Conservation (phyloP, 2,329 filamentous ascomycete genomes). For the Thermothelomyces thermophilus region DNA sequence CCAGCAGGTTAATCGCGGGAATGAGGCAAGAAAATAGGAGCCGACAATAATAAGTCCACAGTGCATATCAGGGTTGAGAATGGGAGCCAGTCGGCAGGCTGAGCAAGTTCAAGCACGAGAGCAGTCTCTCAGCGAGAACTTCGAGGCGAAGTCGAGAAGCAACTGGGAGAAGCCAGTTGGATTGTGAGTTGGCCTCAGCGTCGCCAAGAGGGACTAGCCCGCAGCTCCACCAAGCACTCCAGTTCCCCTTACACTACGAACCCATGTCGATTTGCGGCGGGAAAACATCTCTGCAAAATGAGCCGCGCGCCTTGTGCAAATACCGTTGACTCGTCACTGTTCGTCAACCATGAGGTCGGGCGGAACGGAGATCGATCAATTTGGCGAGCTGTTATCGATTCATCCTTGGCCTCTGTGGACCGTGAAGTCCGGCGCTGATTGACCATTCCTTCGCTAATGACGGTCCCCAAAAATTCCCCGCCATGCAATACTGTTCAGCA, state of each 20-base stretch:
- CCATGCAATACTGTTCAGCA: slow-evolving; percentile 21
- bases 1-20: too few species aligned
- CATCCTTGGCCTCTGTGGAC: slow-evolving; percentile 17
- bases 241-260: too few species aligned
- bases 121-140: too few species aligned
- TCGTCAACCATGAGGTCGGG: too few species aligned
- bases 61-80: too few species aligned
- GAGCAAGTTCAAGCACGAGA: too few species aligned
- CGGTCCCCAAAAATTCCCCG: slow-evolving; percentile 2
- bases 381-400: slow-evolving; percentile 11
- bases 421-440: slow-evolving; percentile 13
- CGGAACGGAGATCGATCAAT: neutral
- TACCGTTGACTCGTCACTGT: neutral
- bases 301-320: slow-evolving; percentile 9
- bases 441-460: slow-evolving; percentile 18
- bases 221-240: neutral
- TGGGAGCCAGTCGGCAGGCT: too few species aligned
- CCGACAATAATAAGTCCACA: too few species aligned
- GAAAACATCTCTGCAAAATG: neutral
- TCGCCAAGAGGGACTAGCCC: slow-evolving; percentile 8
- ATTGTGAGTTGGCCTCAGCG: neutral
- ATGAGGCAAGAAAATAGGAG: too few species aligned
- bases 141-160: too few species aligned
- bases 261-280: slow-evolving; percentile 2
- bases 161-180: too few species aligned